Conservation (phyloP, 768 basidiomycete species). For the Panaeolus papilionaceus region DNA sequence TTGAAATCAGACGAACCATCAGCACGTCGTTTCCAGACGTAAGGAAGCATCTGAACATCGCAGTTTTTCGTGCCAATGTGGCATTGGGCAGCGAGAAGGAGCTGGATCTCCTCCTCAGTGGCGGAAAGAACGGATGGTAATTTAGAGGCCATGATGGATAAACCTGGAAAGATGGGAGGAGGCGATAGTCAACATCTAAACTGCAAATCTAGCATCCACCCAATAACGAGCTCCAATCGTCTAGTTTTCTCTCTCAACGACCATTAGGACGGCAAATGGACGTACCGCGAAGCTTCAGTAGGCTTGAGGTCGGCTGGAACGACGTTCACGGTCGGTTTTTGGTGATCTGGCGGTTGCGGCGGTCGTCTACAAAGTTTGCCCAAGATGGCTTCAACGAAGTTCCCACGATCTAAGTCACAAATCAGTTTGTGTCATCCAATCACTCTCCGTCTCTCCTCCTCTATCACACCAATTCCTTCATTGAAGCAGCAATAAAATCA, state of each 20-base stretch:
- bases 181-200: constrained; percentile 44
- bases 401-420: constrained; percentile 38
- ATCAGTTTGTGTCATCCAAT: constrained; percentile 4
- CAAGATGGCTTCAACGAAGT: constrained; percentile 30
- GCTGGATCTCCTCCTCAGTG: constrained; percentile 97
- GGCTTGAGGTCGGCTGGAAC: constrained; percentile 49
- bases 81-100: constrained; percentile 93
- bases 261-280: constrained; percentile 28
- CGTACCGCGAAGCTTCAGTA: constrained; percentile 52
- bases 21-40: constrained; percentile 95
- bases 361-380: constrained; percentile 40
- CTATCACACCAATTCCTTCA: neutral
- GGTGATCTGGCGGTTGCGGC: constrained; percentile 41
- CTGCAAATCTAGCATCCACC: constrained; percentile 46
- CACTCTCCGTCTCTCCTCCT: neutral
- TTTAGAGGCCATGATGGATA: constrained; percentile 77
- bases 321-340: constrained; percentile 52
- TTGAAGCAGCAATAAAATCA: neutral
- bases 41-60: constrained; percentile 98
- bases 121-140: constrained; percentile 92
- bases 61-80: constrained; percentile 99
- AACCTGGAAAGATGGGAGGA: constrained; percentile 36
- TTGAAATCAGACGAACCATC: constrained; percentile 72
- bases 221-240: constrained; percentile 37
- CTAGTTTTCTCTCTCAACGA: constrained; percentile 38